phyloP scores from a whole-genome alignment of 31 red algal genomes.

The Bonnemaisonia californica region DNA sequence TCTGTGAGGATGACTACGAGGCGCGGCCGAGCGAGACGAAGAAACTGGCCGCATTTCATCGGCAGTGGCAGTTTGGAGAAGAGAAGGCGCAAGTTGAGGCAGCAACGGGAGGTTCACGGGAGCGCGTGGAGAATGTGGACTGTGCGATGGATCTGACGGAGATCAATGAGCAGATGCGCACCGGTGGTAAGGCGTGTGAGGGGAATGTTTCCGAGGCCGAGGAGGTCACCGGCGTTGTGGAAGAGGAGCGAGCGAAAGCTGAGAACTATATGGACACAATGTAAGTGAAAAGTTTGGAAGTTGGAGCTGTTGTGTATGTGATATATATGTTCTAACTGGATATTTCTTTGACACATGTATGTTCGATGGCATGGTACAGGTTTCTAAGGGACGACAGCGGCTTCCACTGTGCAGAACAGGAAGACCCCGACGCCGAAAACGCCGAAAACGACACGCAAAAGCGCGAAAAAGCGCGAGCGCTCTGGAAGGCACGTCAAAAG shows the following conservation, averaged over 20 bases:
- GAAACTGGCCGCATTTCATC: slow-evolving; percentile 63
- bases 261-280: slow-evolving; percentile 22
- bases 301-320: no score
- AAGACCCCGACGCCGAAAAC: slow-evolving; percentile 17
- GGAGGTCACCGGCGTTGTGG: slow-evolving; percentile 7
- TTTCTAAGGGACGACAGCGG: slow-evolving; percentile 60
- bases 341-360: not conserved
- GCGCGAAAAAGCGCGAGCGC: slow-evolving; percentile 52
- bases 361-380: slow-evolving; percentile 14
- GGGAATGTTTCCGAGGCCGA: slow-evolving; percentile 12
- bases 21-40: slow-evolving; percentile 12
- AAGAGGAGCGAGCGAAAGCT: not conserved
- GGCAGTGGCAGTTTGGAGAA: slow-evolving; percentile 43
- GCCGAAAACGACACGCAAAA: slow-evolving; percentile 6
- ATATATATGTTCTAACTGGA: not conserved
- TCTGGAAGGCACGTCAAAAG: slow-evolving; percentile 68
- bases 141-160: slow-evolving; percentile 50
- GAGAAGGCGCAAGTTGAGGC: slow-evolving; percentile 28
- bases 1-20: slow-evolving; percentile 1
- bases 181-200: no score
- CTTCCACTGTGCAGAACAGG: slow-evolving; percentile 18
- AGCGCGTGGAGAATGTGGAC: slow-evolving; percentile 37
- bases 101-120: slow-evolving; percentile 4
- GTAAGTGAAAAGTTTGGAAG: no score
- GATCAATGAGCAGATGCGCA: slow-evolving; percentile 6